These are phyloP conservation scores for Fistulina hepatica DNA, from an alignment of 1,284 basidiomycete species.

Conservation along the genomic window DNA sequence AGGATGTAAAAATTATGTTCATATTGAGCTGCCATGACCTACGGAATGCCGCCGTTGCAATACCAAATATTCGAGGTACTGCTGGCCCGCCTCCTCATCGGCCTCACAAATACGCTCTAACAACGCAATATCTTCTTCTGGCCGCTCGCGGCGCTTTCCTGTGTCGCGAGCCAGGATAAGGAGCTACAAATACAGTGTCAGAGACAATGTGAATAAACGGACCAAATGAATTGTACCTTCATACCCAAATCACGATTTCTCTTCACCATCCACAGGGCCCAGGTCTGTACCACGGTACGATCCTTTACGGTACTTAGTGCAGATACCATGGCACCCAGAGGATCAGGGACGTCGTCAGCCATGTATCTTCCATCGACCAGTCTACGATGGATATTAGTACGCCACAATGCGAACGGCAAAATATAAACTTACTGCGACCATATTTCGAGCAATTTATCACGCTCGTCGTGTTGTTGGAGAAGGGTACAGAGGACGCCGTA, in stretches of 20 bases:
- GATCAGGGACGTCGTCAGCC: constrained; percentile 59
- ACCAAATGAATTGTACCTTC: constrained; percentile 36
- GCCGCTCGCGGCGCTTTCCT: constrained; percentile 37
- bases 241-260: constrained; percentile 61
- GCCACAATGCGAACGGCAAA: constrained; percentile 5
- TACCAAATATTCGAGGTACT: constrained; percentile 74
- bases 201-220: constrained; percentile 6
- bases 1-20: constrained; percentile 2
- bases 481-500: constrained; percentile 58
- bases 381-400: constrained; percentile 27
- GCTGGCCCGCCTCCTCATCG: constrained; percentile 47
- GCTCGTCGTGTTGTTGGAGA: constrained; percentile 47
- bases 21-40: constrained; percentile 16
- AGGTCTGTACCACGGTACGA: constrained; percentile 51
- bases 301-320: constrained; percentile 54
- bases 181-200: constrained; percentile 30
- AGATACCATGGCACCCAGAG: constrained; percentile 55
- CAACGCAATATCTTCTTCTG: constrained; percentile 47
- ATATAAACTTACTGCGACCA: constrained; percentile 54
- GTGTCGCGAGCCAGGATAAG: constrained; percentile 38
- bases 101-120: constrained; percentile 46
- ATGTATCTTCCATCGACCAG: constrained; percentile 59
- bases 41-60: constrained; percentile 57
- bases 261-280: constrained; percentile 73
- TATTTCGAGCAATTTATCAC: constrained; percentile 51